Conservation (phyloP, 2,329 filamentous ascomycete species). For the Nothomitra cinnamomea region DNA sequence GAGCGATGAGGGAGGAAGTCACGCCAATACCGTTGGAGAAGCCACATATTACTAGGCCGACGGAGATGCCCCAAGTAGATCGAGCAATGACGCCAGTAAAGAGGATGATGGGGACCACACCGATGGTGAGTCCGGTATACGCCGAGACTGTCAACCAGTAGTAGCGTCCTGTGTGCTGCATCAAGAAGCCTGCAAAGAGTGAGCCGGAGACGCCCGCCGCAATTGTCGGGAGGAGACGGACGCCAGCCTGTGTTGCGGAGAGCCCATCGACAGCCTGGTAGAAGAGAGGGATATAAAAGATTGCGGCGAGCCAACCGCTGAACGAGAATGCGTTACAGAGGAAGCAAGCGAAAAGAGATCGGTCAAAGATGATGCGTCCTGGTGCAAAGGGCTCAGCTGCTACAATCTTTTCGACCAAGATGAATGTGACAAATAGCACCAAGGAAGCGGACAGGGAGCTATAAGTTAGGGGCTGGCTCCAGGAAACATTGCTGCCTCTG, state of each 20-base stretch:
- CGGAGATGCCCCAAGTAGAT: conserved; percentile 34
- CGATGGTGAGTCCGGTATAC: conserved; percentile 36
- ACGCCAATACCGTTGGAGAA: conserved; percentile 44
- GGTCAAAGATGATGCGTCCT: conserved; percentile 52
- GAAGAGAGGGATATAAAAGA: conserved; percentile 64
- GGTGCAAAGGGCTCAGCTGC: conserved; percentile 60
- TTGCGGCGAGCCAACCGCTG: conserved; percentile 37
- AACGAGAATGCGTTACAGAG: conserved; percentile 57
- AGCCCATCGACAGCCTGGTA: conserved; percentile 55
- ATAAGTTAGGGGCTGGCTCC: conserved; percentile 42
- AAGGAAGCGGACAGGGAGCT: conserved; percentile 37
- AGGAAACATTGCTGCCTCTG: conserved; percentile 53
- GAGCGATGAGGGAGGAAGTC: conserved; percentile 52
- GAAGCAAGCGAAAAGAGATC: conserved; percentile 48
- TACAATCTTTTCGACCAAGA: conserved; percentile 49
- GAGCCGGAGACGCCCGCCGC: conserved; percentile 44
- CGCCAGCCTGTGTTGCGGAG: conserved; percentile 44
- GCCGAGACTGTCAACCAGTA: conserved; percentile 48
- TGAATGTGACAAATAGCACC: conserved; percentile 46
- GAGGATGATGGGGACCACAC: conserved; percentile 38
- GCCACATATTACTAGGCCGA: conserved; percentile 37
- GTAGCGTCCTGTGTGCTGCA: conserved; percentile 54
- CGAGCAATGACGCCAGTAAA: conserved; percentile 36
- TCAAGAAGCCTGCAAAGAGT: conserved; percentile 45
- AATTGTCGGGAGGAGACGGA: conserved; percentile 51